Base-by-base conservation (phyloP, 352 stramenopile genomes). In the Globisporangium uncinulatum region DNA sequence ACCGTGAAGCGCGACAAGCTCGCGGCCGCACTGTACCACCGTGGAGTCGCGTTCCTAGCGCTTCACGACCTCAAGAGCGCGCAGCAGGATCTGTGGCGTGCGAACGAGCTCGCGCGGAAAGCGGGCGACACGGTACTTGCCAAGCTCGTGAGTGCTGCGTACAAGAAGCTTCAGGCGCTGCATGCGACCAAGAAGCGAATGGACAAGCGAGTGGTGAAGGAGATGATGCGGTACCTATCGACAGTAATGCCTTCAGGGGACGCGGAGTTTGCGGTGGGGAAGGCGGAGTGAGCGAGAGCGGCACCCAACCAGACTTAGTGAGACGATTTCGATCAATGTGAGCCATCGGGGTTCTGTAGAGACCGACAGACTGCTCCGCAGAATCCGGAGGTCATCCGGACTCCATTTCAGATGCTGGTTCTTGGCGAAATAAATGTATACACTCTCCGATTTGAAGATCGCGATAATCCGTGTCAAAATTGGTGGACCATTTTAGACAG, bases 191-290 rank as follows among this genome's bases (percentile, higher is more conserved):
- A 88, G 56, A 94, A 94, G 65, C 83, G 79, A 43, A 56, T 86
- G 42, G 82, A 94, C 68, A 89, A 89, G 65, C 87, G 80, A 54
- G 58, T 91, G 44, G 74, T 92, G 59, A 94, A 94, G 62, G 74
- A 92, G 57, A 89, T 94, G 78, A 66, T 94, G 29, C 71, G 68
- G 39, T 94, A 94, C 60, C 59, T 94, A 41, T 77, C 83, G 29
- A 86, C 76, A 15, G 79, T 94, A 8, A 47, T 47, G n/a, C 42
- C 42, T 24, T 17, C 42, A 15, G 41, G 41, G 2, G 41, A 45
- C 24, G 24, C 24, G 24, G 24, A 29, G 24, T 29, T 29, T 29
- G 24, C 24, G 24, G 24, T 29, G 24, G 24, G 24, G 24, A 4
- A 29, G 24, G 24, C 24, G 24, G 24, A 29, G 24, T 29, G 24